Conservation (phyloP, 2,329 filamentous ascomycete genomes). For the Penicillium sp. region DNA sequence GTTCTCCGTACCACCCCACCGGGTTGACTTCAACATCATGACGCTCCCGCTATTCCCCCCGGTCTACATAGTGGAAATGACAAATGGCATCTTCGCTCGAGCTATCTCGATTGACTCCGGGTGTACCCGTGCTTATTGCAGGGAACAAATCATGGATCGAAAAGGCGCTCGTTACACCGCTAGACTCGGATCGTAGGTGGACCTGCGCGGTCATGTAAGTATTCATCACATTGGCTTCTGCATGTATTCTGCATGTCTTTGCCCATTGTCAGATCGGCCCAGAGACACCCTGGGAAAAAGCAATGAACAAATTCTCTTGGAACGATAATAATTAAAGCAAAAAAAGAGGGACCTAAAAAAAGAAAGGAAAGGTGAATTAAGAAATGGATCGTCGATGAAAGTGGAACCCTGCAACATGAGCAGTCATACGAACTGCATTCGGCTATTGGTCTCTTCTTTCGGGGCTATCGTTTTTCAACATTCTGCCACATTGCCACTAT, state of each 20-base stretch:
- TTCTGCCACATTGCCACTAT: constrained; percentile 9
- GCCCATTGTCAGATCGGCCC: constrained; percentile 11
- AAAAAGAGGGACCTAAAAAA: not conserved
- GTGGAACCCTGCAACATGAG: constrained; percentile 15
- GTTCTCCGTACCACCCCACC: constrained; percentile 16
- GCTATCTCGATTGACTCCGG: not conserved
- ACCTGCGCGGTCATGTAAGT: constrained; percentile 13
- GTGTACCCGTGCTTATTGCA: constrained; percentile 1
- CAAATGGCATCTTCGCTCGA: not conserved
- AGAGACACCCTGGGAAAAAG: not conserved
- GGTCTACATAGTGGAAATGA: not conserved
- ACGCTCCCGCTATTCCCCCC: too few species aligned
- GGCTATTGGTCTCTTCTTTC: constrained; percentile 9
- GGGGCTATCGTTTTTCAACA: constrained; percentile 3
- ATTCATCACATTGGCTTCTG: constrained; percentile 25
- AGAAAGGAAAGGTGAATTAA: not conserved
- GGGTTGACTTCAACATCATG: constrained; percentile 9
- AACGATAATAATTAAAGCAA: not conserved
- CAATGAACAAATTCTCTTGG: not conserved
- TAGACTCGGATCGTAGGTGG: constrained; percentile 22
- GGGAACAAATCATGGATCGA: constrained; percentile 6
- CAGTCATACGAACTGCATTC: constrained; percentile 15
- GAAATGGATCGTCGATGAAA: constrained; percentile 13
- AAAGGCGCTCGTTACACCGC: constrained; percentile 26
- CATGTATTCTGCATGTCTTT: constrained; percentile 9